Base-by-base conservation (phyloP, 768 basidiomycete species). In the Podaxis rugospora region DNA sequence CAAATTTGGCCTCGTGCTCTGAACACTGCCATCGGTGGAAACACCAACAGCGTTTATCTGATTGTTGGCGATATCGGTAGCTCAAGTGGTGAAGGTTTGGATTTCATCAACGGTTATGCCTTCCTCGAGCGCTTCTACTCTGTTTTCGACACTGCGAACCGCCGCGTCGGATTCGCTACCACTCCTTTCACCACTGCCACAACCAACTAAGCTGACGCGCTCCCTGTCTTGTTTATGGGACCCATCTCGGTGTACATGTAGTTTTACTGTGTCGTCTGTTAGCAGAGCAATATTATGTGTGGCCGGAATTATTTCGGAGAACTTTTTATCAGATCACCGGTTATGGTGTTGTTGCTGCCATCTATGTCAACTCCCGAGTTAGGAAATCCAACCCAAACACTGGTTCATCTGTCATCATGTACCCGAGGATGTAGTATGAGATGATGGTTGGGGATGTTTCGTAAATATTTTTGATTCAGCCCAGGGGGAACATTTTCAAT, bases 1-100 rank as follows among this genome's bases (percentile, higher is more conserved):
- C 88, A 90, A 76, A 83, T 86, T 63, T 89, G 87, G 85, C 87
- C 87, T 0, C 82, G 84, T 51, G 66, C 75, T 2, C 74, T 84
- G 62, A 89, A 90, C 73, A 70, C 74, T 14, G 71, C 72, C 36
- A 78, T 90, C 13, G 86, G 86, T 59, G 89, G 89, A 50, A 68
- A 72, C 27, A 63, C 72, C 3, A 66, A 68, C 65, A 70, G 71
- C 57, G 87, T 88, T 64, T 88, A 87, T 65, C 75, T 86, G 62
- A 76, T 87, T 66, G 73, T 78, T n/a, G 76, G 75, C 18, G 83
- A 86, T 66, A 66, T 87, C 42, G 84, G 85, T 36, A 69, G 67
- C 56, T 63, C 65, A 55, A 81, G 76, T 56, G 86, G 86, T 1
- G 71, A 76, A 40, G 86, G 87, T 51, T 77, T 89, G 14, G 85